Base-by-base conservation (phyloP, 306 rosid genomes). In the Castanopsis chinensis region DNA sequence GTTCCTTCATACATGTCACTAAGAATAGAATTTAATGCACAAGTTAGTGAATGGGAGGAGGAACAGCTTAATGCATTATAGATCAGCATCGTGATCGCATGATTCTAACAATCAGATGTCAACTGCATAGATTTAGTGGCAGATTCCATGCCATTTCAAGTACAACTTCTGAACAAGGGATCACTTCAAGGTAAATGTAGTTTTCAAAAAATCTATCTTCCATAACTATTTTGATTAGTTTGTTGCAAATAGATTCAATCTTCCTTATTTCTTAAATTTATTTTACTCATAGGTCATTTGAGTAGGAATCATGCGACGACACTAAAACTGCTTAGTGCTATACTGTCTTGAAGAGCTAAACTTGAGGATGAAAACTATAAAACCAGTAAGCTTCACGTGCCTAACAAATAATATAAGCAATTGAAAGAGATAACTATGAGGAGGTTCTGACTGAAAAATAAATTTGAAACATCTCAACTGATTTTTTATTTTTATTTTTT, bases 1-100 rank as follows among this genome's bases (percentile, higher is more conserved):
- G 99, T 96, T 78, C 98, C 99, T 89, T 96, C 99, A 14, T 96
- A 96, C 55, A 90, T 94, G 73, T 96, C 99, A 76, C 99, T 95
- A 68, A 18, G 61, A 73, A 68, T 21, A 80, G 79, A 77, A 80
- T 76, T 68, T 58, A 60, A 79, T 23, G 52, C 20, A 72, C 57
- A 7, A 17, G 70, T 89, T 45, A 81, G 79, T 60, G 12, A 73
- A 75, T 32, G 20, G 71, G 43, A 55, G 17, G 15, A 64, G 37
- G 43, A 73, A 43, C 61, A 57, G 53, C 60, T 19, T 61, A 41
- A 12, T 27, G 41, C 57, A 28, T 41, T 49, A 53, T 71, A 27
- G 37, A 63, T 25, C 21, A 43, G 49, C 27, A 45, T 0, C 55
- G 49, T 1, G 35, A 58, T 55, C 9, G 10, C 43, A 78, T 10